Base-by-base conservation (phyloP, 441 rosid genomes). In the Jatropha podagrica region DNA sequence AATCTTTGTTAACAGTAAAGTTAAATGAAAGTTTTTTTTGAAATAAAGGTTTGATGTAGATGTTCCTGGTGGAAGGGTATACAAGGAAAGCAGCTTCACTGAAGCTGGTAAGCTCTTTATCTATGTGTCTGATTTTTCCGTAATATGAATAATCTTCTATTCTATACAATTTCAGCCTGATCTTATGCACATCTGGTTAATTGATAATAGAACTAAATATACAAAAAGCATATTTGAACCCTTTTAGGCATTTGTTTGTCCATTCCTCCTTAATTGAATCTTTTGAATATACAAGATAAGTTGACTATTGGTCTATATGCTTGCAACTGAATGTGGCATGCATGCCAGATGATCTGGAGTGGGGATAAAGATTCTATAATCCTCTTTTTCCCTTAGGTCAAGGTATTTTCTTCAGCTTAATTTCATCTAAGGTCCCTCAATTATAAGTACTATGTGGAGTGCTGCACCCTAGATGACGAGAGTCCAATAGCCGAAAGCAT, bases 21-120 rank as follows among this genome's bases (percentile, higher is more conserved):
- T 62, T 62, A 37, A 59, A 62, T 37, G 41, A 37, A 62, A 32
- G 13, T 5, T 62, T 60, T 32, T 15, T 32, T 41, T 78, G 20
- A 56, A 73, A 75, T 77, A 73, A 84, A 95, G 99, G 91, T 95
- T 95, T 84, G 99, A 93, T 71, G 99, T 95, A 76, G 96, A 92
- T 81, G 89, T 93, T 85, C 97, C 98, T 49, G 97, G 95, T 58
- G 99, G 97, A 84, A 84, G 91, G 73, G 85, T 86, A 51, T 93
- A 86, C 83, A 90, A 89, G 82, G 98, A 96, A 81, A 90, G 98
- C 81, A 88, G 85, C 86, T 92, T 91, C 78, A 90, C 99, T 0
- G 99, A 91, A 86, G 91, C 98, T 76, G 98, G 99, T 93, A 82
- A 63, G 41, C 62, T 69, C 37, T 69, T 65, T 52, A 6, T 62